A percentile compares a stretch with the other conserved stretches of the same genome.
These are phyloP conservation scores for Lithospermum erythrorhizon DNA, from an alignment of 257 asterid genomes.

Conservation along the genomic window DNA sequence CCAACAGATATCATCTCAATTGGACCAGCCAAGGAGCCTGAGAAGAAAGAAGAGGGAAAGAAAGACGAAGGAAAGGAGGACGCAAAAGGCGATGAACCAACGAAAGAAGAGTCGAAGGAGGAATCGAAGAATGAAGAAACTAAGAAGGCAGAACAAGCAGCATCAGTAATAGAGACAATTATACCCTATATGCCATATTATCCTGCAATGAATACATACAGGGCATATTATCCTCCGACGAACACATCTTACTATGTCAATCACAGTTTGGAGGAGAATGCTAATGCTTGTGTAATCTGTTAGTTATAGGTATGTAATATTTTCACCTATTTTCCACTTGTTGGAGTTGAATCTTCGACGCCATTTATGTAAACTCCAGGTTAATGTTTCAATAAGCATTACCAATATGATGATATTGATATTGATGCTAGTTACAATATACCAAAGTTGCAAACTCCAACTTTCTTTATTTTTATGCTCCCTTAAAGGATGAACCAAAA, in stretches of 20 bases:
- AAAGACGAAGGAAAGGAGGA: conserved; percentile 71
- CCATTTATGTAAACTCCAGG: no score
- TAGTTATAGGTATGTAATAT: conserved; percentile 7
- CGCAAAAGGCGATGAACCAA: conserved; percentile 22
- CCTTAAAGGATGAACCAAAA: no score
- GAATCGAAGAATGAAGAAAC: conserved; percentile 24
- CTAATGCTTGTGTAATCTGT: conserved; percentile 59
- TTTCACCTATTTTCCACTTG: no score
- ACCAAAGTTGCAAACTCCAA: no score
- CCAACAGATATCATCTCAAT: conserved; percentile 47
- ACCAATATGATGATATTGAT: no score
- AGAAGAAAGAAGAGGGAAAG: conserved; percentile 78
- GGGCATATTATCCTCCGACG: conserved; percentile 23
- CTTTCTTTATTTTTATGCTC: no score
- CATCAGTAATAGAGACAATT: conserved; percentile 22
- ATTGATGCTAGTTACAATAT: no score
- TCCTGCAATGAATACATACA: conserved; percentile 11
- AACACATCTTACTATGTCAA: conserved; percentile 22
- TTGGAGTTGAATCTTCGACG: no score
- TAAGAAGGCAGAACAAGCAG: conserved; percentile 21
- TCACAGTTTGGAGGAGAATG: conserved; percentile 79
- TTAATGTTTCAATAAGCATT: no score
- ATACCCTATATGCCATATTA: conserved; percentile 34
- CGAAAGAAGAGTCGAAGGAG: conserved; percentile 23
- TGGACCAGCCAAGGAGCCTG: conserved; percentile 74